Evolutionary conservation across 2,329 filamentous ascomycete species (phyloP), one percentile per base, ranked within the genome.

Genomic region (Coleophoma crateriformis): DNA sequence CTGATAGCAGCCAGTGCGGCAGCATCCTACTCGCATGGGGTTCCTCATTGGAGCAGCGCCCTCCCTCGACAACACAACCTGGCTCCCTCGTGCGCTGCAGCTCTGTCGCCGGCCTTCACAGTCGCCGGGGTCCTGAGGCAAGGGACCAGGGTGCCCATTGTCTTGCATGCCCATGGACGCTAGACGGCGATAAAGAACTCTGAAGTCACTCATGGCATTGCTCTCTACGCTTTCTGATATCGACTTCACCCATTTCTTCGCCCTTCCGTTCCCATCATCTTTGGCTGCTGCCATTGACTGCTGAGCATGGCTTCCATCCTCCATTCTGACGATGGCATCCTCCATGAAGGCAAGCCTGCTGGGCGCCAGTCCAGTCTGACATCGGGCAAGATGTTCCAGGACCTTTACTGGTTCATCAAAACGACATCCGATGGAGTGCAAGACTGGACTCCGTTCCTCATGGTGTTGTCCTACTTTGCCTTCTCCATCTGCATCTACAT

Each of bases 401-500:
- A 50, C 10, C 33, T 47, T 32, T 14, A 20, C 15, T 48, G 41
- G 46, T 38, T 22, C 19, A 1, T 51, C 17, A 45, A 40, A 7
- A 34, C 42, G 20, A 34, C 41, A 19, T 54, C 52, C 17, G 47
- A 47, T 39, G 44, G 49, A 19, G 32, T 69, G 48, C 61, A 62
- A 44, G 68, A 71, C 22, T 71, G 69, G 68, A 70, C 68, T 1
- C 69, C 69, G 4, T 71, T 71, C 46, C 50, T 64, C 41, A 62
- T 72, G 4, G 67, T 71, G n/a, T 52, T 59, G 27, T 68, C 67
- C 2, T 72, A 72, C 55, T 72, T 69, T 41, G 55, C 68, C 47
- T 68, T 70, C 53, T 71, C 69, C 7, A 64, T 64, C 42, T 69
- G 63, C 32, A 57, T 71, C 17, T 72, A 72, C 60, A 69, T 68